phyloP scores from a whole-genome alignment of 1,284 basidiomycete genomes.

The Tetrapyrgos nigripes region DNA sequence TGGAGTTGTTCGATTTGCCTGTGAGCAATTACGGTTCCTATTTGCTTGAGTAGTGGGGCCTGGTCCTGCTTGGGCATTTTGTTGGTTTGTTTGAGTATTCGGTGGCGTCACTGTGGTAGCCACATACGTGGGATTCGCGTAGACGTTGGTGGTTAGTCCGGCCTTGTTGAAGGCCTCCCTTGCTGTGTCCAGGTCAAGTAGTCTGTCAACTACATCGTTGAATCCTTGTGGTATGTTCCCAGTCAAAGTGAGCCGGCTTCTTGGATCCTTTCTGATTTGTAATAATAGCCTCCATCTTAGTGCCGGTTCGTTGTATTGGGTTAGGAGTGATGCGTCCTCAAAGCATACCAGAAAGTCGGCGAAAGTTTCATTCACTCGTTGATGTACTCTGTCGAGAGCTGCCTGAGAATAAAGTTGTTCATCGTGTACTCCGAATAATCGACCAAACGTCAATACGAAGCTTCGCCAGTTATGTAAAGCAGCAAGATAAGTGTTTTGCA shows the following conservation, averaged over 20 bases:
- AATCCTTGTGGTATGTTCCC: background rate
- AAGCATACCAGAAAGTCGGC: conserved; percentile 3
- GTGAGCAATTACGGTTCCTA: no score
- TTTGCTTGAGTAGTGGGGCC: no score
- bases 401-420: background rate
- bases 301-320: no score
- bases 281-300: background rate
- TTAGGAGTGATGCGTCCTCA: background rate
- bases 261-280: background rate
- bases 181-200: conserved; percentile 1
- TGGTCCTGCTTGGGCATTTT: no score
- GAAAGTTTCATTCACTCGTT: background rate
- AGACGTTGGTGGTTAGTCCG: background rate
- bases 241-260: background rate
- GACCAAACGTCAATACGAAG: background rate
- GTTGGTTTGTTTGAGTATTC: no score
- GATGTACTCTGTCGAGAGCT: background rate
- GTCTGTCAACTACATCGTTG: background rate
- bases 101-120: background rate
- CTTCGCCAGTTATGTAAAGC: background rate
- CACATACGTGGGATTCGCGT: background rate
- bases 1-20: no score
- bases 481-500: background rate
- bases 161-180: background rate
- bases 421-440: conserved; percentile 1